phyloP scores from a whole-genome alignment of 1,284 basidiomycete species.

The Apiotrichum montevideense region DNA sequence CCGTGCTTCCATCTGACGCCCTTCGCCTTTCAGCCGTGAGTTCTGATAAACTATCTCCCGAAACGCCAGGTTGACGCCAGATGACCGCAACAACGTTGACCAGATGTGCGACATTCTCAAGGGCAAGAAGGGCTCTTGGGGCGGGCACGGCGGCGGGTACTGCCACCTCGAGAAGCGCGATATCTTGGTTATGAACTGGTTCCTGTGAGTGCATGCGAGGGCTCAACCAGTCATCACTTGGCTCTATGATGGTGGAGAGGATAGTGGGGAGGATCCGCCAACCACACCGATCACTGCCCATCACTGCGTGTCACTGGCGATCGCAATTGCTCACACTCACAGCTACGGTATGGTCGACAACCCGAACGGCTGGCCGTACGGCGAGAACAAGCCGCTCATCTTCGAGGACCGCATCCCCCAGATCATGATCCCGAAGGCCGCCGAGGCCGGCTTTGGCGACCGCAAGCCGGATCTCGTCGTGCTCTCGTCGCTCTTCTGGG shows the following conservation, averaged over 20 bases:
- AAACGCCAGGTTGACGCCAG: background rate
- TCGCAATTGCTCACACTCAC: background rate
- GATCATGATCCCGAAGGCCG: slow-evolving; percentile 16
- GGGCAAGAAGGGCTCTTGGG: slow-evolving; percentile 8
- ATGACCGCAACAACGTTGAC: slow-evolving; percentile 10
- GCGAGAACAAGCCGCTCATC: slow-evolving; percentile 11
- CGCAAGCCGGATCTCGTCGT: slow-evolving; percentile 16
- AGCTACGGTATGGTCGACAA: slow-evolving; percentile 24
- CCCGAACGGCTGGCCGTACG: slow-evolving; percentile 16
- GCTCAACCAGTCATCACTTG: background rate
- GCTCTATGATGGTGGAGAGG: too few relatives aligned
- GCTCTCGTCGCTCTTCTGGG: slow-evolving; percentile 21
- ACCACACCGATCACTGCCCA: too few relatives aligned
- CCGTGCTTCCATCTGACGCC: too few relatives aligned
- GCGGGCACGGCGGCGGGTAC: slow-evolving; percentile 15
- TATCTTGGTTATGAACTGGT: slow-evolving; percentile 21
- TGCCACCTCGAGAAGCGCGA: slow-evolving; percentile 17
- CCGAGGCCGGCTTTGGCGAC: slow-evolving; percentile 5
- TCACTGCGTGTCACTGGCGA: too few relatives aligned
- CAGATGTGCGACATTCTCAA: slow-evolving; percentile 9
- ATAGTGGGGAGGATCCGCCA: too few relatives aligned
- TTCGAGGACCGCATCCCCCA: slow-evolving; percentile 19
- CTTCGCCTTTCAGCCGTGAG: too few relatives aligned
- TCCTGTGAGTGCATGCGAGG: slow-evolving; percentile 16
- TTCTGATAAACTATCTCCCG: too few relatives aligned